Percentiles rank a stretch among this genome's conserved stretches.
phyloP scores from a whole-genome alignment of 768 basidiomycete genomes.

The Phylloporus rhodoxanthus region DNA sequence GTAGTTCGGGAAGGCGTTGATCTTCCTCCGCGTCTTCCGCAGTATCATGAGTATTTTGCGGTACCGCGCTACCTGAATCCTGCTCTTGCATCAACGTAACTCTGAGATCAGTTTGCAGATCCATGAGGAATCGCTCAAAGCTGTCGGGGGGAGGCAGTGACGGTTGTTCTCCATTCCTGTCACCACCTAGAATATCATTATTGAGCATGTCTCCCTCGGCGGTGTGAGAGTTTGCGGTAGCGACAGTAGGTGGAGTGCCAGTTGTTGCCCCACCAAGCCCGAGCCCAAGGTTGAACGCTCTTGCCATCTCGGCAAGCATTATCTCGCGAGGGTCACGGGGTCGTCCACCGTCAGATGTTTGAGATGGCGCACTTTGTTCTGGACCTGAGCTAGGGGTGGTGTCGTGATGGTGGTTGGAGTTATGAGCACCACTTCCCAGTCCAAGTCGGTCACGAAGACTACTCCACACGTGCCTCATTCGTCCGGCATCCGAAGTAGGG shows the following conservation, averaged over 20 bases:
- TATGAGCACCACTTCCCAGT: conserved; percentile 31
- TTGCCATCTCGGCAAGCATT: conserved; percentile 77
- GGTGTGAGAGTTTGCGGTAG: conserved; percentile 6
- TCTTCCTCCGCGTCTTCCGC: conserved; percentile 14
- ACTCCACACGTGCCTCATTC: conserved; percentile 64
- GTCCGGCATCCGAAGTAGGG: conserved; percentile 33
- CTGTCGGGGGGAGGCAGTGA: conserved; percentile 51
- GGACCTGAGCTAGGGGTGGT: neutral
- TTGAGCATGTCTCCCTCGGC: conserved; percentile 6
- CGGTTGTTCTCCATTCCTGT: conserved; percentile 12
- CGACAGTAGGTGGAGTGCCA: neutral
- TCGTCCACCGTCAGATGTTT: conserved; percentile 7
- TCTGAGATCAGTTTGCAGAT: conserved; percentile 70
- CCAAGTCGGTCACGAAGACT: conserved; percentile 65
- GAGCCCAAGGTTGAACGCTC: conserved; percentile 71
- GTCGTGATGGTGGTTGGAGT: conserved; percentile 11
- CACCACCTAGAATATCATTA: conserved; percentile 3
- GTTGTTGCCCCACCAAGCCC: conserved; percentile 35
- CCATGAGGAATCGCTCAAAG: conserved; percentile 77
- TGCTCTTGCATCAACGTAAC: conserved; percentile 46
- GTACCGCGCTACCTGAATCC: conserved; percentile 4
- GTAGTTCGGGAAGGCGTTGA: conserved; percentile 22
- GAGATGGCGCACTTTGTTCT: conserved; percentile 8
- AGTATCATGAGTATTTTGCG: conserved; percentile 9
- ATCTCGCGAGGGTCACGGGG: conserved; percentile 53